A percentile compares a stretch with the other conserved stretches of the same genome.
phyloP scores from a whole-genome alignment of 2,329 filamentous ascomycete genomes.

The Botrytis deweyae region DNA sequence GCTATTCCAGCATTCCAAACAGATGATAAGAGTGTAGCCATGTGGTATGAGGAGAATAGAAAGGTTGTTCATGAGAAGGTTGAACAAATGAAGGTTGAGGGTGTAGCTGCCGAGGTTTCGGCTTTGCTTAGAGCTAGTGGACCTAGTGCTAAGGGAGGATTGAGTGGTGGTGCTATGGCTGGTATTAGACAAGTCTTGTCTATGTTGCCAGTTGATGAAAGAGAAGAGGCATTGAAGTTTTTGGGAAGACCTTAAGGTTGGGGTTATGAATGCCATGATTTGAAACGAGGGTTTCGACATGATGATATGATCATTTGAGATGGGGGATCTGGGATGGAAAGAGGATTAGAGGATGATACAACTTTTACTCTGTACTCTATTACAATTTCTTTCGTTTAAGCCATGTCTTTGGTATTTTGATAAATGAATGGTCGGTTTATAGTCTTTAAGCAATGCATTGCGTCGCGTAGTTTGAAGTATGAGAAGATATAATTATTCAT shows the following conservation, averaged over 20 bases:
- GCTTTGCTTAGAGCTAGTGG: conserved; percentile 61
- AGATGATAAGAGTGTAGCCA: conserved; percentile 79
- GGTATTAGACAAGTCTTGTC: conserved; percentile 83
- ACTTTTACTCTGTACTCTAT: neutral
- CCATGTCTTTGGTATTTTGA: neutral
- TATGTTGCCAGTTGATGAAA: conserved; percentile 84
- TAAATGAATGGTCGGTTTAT: neutral
- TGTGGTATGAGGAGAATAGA: conserved; percentile 96
- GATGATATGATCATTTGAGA: neutral
- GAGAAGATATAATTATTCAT: neutral
- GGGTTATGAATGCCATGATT: neutral
- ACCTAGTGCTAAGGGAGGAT: conserved; percentile 57
- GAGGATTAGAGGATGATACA: neutral
- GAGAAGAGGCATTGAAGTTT: conserved; percentile 54
- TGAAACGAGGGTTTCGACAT: neutral
- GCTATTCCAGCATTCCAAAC: conserved; percentile 72
- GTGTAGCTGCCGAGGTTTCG: conserved; percentile 67
- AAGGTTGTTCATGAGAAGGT: conserved; percentile 81
- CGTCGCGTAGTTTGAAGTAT: neutral
- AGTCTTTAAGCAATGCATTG: neutral
- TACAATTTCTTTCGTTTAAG: neutral
- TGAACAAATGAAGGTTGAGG: conserved; percentile 76
- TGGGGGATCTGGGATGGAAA: neutral
- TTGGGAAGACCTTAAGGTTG: conserved; percentile 30
- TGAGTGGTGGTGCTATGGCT: conserved; percentile 51